Conservation (phyloP, 768 basidiomycete species). For the Termitomyces sp. region DNA sequence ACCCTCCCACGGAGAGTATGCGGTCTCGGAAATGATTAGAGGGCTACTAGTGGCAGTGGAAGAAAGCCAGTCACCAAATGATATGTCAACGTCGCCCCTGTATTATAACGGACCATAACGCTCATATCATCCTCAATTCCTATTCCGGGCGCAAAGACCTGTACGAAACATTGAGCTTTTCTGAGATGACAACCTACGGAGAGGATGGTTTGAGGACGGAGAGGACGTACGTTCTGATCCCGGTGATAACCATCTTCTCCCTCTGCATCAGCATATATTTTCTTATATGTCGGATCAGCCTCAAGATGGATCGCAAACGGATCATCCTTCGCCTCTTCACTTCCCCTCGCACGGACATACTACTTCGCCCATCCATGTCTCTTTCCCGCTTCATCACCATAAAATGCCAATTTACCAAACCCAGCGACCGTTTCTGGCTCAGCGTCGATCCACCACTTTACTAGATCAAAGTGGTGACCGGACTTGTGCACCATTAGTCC, state of each 20-base stretch:
- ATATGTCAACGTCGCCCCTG: constrained; percentile 48
- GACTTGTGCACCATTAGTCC: constrained; percentile 45
- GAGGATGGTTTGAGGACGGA: no score
- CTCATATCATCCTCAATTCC: constrained; percentile 53
- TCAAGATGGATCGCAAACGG: constrained; percentile 50
- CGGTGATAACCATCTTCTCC: constrained; percentile 46
- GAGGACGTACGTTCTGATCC: constrained; percentile 40
- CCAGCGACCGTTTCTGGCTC: constrained; percentile 42
- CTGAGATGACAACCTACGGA: no score
- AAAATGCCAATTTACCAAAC: constrained; percentile 45
- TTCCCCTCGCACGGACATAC: constrained; percentile 41
- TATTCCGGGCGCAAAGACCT: constrained; percentile 38
- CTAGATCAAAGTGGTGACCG: constrained; percentile 48
- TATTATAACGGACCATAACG: constrained; percentile 43
- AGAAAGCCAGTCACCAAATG: constrained; percentile 34
- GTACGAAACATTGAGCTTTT: not conserved
- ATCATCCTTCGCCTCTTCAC: constrained; percentile 38
- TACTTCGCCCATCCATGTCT: constrained; percentile 43
- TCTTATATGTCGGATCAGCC: constrained; percentile 37
- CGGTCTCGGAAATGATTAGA: constrained; percentile 24
- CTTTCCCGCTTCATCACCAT: constrained; percentile 42
- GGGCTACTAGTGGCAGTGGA: not conserved
- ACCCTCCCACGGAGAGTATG: constrained; percentile 44
- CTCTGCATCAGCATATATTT: constrained; percentile 44
- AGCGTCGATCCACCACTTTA: constrained; percentile 53